Percentiles rank a stretch among this genome's conserved stretches.
Conservation (phyloP, 2,329 filamentous ascomycete species). For the Stagonosporopsis cucurbitacearum region DNA sequence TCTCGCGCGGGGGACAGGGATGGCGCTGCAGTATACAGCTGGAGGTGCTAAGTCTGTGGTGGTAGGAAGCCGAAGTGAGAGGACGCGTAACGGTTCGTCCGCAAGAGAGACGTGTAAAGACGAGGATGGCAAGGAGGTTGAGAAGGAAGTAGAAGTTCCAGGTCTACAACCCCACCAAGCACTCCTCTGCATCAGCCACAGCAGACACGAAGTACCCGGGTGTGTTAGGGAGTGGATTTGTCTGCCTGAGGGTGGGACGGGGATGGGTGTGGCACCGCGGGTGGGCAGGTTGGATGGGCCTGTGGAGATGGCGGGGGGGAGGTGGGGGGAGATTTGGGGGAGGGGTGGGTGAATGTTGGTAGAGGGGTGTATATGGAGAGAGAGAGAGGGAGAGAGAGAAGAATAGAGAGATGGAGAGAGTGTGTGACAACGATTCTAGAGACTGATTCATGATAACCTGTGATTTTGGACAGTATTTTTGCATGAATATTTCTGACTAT, state of each 20-base stretch:
- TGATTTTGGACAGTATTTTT: too few species aligned
- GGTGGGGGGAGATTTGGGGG: conserved; percentile 67
- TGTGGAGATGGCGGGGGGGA: conserved; percentile 61
- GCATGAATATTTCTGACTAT: too few species aligned
- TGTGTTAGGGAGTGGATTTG: conserved; percentile 85
- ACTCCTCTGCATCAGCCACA: conserved; percentile 89
- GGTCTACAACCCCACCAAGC: conserved; percentile 77
- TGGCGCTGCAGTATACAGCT: conserved; percentile 45
- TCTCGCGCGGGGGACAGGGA: conserved; percentile 61
- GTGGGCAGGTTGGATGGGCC: conserved; percentile 70
- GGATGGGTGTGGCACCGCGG: conserved; percentile 64
- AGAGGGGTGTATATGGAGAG: too few species aligned
- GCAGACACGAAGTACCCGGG: conserved; percentile 87
- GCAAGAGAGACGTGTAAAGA: too few species aligned
- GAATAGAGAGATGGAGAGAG: too few species aligned
- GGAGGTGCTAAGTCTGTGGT: conserved; percentile 44
- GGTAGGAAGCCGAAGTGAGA: conserved; percentile 44
- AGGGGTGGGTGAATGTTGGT: neutral
- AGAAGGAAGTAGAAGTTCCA: conserved; percentile 59
- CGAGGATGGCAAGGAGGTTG: too few species aligned
- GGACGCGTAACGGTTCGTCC: too few species aligned
- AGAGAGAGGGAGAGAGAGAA: too few species aligned
- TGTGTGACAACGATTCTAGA: too few species aligned
- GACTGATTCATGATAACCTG: too few species aligned
- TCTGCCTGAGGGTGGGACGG: conserved; percentile 77